phyloP scores from a whole-genome alignment of 2,329 filamentous ascomycete genomes.

The Pleochaeta shiraiana region DNA sequence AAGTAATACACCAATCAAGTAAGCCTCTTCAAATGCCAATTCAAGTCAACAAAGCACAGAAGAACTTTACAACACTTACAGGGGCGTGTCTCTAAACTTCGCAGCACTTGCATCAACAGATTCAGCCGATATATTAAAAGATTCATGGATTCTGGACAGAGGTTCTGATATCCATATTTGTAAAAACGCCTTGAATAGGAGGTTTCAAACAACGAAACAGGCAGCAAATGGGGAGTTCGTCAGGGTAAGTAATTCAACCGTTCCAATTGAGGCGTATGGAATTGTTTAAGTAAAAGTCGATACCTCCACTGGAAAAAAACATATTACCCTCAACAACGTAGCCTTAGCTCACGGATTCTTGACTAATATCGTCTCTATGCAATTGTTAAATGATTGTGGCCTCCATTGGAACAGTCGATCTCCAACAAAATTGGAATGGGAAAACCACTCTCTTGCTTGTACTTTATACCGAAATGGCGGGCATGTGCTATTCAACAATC shows the following conservation, averaged over 20 bases:
- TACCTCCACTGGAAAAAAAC: background rate
- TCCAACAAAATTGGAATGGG: background rate
- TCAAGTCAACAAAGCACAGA: background rate
- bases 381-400: background rate
- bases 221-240: background rate
- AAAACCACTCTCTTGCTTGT: background rate
- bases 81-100: background rate
- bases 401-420: background rate
- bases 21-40: background rate
- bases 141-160: constrained; percentile 1
- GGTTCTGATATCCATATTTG: constrained; percentile 2
- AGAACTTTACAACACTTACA: background rate
- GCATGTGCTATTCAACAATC: constrained; percentile 1
- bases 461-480: background rate
- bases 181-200: background rate
- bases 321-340: background rate
- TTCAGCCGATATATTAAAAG: background rate
- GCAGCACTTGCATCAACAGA: background rate
- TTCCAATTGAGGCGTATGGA: background rate
- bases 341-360: background rate
- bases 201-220: background rate
- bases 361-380: background rate
- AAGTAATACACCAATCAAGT: background rate
- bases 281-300: background rate
- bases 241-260: background rate